These are phyloP conservation scores for Aspergillus conjunctus DNA, from an alignment of 495 filamentous ascomycete species.

Conservation along the genomic window DNA sequence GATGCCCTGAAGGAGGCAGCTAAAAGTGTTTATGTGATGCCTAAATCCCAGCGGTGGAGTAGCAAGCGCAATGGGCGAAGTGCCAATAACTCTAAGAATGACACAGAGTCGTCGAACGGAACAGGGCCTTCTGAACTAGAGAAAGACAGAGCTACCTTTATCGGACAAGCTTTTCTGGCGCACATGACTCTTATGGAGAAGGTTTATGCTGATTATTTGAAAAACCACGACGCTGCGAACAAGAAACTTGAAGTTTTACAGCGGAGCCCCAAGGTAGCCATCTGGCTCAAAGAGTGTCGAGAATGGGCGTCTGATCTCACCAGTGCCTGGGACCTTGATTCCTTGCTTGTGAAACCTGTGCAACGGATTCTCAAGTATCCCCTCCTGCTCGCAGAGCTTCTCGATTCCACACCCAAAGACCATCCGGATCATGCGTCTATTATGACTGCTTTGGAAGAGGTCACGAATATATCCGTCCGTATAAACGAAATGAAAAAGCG, in stretches of 20 bases:
- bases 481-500: constrained; percentile 94
- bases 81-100: constrained; percentile 36
- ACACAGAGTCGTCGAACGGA: constrained; percentile 40
- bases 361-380: constrained; percentile 93
- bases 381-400: constrained; percentile 73
- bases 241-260: constrained; percentile 75
- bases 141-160: constrained; percentile 71
- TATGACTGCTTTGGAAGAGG: constrained; percentile 59
- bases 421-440: constrained; percentile 81
- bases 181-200: constrained; percentile 79
- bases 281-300: constrained; percentile 92
- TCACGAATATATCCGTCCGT: constrained; percentile 72
- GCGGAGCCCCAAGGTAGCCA: constrained; percentile 70
- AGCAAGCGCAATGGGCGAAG: constrained; percentile 55
- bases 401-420: constrained; percentile 73
- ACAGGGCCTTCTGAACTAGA: constrained; percentile 56
- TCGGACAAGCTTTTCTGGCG: constrained; percentile 76
- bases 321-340: constrained; percentile 88
- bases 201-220: constrained; percentile 81
- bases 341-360: constrained; percentile 91
- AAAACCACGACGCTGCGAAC: constrained; percentile 82
- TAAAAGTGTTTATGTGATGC: constrained; percentile 68
- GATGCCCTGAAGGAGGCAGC: constrained; percentile 77
- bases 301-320: constrained; percentile 87
- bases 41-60: constrained; percentile 58